Percentiles rank a stretch among this genome's conserved stretches.
Conservation (phyloP, 805 yeast species). For the Metschnikowia noctiluminum region DNA sequence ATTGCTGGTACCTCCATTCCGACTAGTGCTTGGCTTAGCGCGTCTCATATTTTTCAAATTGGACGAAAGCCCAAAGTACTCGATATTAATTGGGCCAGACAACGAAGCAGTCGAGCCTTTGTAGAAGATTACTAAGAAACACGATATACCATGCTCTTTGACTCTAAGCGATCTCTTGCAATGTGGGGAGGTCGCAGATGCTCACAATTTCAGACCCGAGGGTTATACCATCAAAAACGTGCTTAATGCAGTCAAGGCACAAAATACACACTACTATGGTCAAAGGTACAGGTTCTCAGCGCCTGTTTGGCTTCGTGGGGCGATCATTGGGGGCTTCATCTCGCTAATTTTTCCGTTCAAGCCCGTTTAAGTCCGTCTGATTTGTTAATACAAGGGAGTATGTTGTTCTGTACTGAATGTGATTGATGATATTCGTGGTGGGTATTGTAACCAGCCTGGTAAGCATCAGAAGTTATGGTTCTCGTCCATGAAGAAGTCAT, state of each 20-base stretch:
- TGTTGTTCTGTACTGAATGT: neutral
- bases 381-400: no score
- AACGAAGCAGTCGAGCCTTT: conserved; percentile 10
- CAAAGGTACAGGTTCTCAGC: conserved; percentile 15
- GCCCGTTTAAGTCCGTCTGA: conserved; percentile 27
- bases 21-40: conserved; percentile 5
- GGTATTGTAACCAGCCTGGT: neutral
- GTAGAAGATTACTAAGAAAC: conserved; percentile 10
- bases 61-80: conserved; percentile 14
- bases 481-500: neutral
- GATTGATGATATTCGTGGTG: neutral
- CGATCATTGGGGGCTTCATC: conserved; percentile 30
- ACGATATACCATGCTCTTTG: conserved; percentile 14
- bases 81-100: conserved; percentile 10
- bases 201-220: conserved; percentile 1
- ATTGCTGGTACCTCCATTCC: conserved; percentile 12
- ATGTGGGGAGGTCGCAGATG: conserved; percentile 15
- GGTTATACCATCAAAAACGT: conserved; percentile 1
- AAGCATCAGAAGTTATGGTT: neutral
- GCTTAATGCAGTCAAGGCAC: neutral
- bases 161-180: conserved; percentile 9
- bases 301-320: conserved; percentile 37
- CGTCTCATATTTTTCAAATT: conserved; percentile 5
- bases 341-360: conserved; percentile 35
- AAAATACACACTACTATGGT: conserved; percentile 29